A percentile compares a stretch with the other conserved stretches of the same genome.
Evolutionary conservation across 495 filamentous ascomycete genomes (phyloP).

Genomic region (Saxophila tyrrhenica): DNA sequence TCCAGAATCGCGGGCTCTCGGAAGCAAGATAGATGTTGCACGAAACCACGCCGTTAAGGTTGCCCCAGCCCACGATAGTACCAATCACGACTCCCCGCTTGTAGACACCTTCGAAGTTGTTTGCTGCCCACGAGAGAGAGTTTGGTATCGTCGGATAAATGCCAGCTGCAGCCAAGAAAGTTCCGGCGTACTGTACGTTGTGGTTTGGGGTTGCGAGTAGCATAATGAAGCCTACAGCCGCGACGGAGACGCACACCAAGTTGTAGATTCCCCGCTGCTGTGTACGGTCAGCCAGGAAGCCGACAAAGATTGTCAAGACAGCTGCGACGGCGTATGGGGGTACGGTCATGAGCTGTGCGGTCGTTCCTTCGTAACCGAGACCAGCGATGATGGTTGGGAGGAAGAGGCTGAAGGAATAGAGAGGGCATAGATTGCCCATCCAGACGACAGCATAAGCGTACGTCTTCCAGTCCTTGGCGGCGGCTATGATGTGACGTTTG

Average conservation of each 20-base stretch:
- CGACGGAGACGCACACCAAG: conserved; percentile 57
- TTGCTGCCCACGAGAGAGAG: conserved; percentile 78
- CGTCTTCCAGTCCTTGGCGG: conserved; percentile 23
- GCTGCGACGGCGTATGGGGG: conserved; percentile 83
- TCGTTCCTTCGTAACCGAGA: conserved; percentile 59
- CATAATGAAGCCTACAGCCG: conserved; percentile 70
- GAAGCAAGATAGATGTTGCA: conserved; percentile 55
- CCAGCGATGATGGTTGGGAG: conserved; percentile 72
- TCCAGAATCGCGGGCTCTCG: conserved; percentile 28
- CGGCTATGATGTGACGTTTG: conserved; percentile 61
- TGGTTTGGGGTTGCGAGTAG: conserved; percentile 50
- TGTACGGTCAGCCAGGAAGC: conserved; percentile 71
- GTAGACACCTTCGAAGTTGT: conserved; percentile 87
- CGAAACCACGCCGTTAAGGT: conserved; percentile 78
- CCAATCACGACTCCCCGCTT: conserved; percentile 82
- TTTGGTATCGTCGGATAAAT: conserved; percentile 92
- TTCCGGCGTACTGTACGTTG: conserved; percentile 66
- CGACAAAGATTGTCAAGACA: conserved; percentile 61
- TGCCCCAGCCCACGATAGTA: conserved; percentile 87
- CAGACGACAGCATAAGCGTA: conserved; percentile 32
- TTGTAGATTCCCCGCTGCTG: conserved; percentile 71
- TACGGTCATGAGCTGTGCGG: conserved; percentile 71
- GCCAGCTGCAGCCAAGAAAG: conserved; percentile 75
- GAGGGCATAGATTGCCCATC: conserved; percentile 40
- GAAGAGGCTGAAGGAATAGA: conserved; percentile 89